These are phyloP conservation scores for Hypoxylon fragiforme DNA, from an alignment of 495 filamentous ascomycete species.

Conservation along the genomic window DNA sequence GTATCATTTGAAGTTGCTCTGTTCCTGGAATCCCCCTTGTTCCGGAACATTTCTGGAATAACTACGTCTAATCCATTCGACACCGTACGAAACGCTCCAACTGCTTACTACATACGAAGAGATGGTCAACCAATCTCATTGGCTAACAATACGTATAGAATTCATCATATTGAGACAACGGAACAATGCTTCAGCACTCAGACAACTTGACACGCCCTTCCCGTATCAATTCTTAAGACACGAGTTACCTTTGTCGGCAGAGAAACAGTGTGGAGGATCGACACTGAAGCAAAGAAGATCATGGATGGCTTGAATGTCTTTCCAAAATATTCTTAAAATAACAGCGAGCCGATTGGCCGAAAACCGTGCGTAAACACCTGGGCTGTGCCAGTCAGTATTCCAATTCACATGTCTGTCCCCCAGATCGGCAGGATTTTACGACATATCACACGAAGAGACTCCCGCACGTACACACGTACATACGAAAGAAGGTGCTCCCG, in stretches of 20 bases:
- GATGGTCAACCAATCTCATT: not conserved
- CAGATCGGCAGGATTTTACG: conserved; percentile 9
- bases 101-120: conserved; percentile 7
- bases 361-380: not conserved
- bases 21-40: conserved; percentile 6
- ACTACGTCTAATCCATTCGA: conserved; percentile 10
- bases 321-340: not conserved
- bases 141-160: conserved; percentile 7
- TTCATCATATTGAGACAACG: conserved; percentile 1
- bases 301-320: too few species aligned
- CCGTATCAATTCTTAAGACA: too few species aligned
- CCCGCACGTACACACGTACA: too few species aligned
- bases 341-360: conserved; percentile 3
- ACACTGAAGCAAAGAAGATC: not conserved
- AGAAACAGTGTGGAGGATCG: not conserved
- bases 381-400: not conserved
- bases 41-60: conserved; percentile 29
- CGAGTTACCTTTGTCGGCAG: not conserved
- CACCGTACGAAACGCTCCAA: conserved; percentile 7
- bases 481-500: too few species aligned
- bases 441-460: conserved; percentile 9
- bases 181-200: too few species aligned
- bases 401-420: conserved; percentile 11
- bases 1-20: conserved; percentile 3
- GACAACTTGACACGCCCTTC: too few species aligned